These are phyloP conservation scores for Botryosphaeria dothidea DNA, from an alignment of 2,329 filamentous ascomycete species.

Conservation along the genomic window DNA sequence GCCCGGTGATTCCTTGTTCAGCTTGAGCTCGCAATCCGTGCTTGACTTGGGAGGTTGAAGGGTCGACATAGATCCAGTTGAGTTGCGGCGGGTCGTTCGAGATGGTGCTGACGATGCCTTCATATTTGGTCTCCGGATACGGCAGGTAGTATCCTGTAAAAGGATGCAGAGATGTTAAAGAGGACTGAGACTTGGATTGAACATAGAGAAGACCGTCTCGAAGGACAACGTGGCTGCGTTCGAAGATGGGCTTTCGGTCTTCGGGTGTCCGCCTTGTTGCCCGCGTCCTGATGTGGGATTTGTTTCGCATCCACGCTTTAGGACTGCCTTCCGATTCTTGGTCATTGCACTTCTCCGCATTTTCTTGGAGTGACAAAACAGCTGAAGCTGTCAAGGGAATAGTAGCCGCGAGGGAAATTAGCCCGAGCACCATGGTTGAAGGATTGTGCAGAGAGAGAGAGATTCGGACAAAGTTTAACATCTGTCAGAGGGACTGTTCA, in stretches of 20 bases:
- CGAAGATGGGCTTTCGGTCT: not conserved
- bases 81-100: slow-evolving; percentile 45
- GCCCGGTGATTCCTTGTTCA: slow-evolving; percentile 37
- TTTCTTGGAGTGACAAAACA: too few species aligned
- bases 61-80: slow-evolving; percentile 42
- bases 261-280: not conserved
- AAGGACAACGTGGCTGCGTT: not conserved
- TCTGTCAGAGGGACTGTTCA: too few species aligned
- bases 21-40: slow-evolving; percentile 38
- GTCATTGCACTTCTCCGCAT: too few species aligned
- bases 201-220: not conserved
- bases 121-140: slow-evolving; percentile 55
- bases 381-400: too few species aligned
- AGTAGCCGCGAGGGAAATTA: too few species aligned
- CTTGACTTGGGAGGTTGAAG: slow-evolving; percentile 34
- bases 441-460: too few species aligned
- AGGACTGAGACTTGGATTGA: not conserved
- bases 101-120: slow-evolving; percentile 58
- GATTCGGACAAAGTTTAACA: too few species aligned
- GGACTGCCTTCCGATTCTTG: too few species aligned
- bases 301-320: too few species aligned
- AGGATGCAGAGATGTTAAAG: slow-evolving; percentile 39
- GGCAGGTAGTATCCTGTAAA: slow-evolving; percentile 60
- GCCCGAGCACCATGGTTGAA: too few species aligned
- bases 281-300: not conserved